These are phyloP conservation scores for Fraxinus greggii DNA, from an alignment of 305 asterid genomes.

Conservation along the genomic window DNA sequence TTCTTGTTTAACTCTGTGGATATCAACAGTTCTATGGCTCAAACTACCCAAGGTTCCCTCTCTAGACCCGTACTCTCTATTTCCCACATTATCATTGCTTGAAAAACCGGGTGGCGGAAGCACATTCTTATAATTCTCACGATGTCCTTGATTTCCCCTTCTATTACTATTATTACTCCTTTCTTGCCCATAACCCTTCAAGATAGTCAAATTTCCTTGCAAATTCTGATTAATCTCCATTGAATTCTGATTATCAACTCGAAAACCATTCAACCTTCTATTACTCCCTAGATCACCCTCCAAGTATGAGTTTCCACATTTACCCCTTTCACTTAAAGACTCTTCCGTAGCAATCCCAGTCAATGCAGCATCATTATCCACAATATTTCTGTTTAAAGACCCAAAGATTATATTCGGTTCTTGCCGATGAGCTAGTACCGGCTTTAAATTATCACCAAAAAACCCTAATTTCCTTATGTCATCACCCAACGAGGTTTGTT, in stretches of 20 bases:
- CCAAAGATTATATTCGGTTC: constrained; percentile 62
- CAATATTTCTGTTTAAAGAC: constrained; percentile 37
- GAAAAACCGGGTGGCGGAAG: constrained; percentile 61
- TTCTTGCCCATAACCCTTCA: constrained; percentile 24
- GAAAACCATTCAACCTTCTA: constrained; percentile 34
- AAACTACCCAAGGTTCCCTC: constrained; percentile 28
- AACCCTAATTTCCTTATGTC: constrained; percentile 33
- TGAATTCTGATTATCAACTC: constrained; percentile 27
- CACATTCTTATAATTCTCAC: constrained; percentile 28
- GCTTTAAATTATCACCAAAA: constrained; percentile 25
- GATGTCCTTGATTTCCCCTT: constrained; percentile 22
- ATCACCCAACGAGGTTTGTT: constrained; percentile 22
- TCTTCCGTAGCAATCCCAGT: constrained; percentile 28
- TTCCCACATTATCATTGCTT: constrained; percentile 34
- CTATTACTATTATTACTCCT: constrained; percentile 11
- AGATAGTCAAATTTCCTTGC: constrained; percentile 10
- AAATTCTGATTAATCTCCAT: constrained; percentile 28
- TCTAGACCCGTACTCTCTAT: constrained; percentile 29
- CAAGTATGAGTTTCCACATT: constrained; percentile 22
- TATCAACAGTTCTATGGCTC: constrained; percentile 22
- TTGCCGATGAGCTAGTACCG: constrained; percentile 23
- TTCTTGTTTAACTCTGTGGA: constrained; percentile 17
- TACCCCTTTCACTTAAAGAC: constrained; percentile 22
- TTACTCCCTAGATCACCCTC: constrained; percentile 27
- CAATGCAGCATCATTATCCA: constrained; percentile 4